phyloP scores from a whole-genome alignment of 2,329 filamentous ascomycete species.

The Xylaria hypoxylon region DNA sequence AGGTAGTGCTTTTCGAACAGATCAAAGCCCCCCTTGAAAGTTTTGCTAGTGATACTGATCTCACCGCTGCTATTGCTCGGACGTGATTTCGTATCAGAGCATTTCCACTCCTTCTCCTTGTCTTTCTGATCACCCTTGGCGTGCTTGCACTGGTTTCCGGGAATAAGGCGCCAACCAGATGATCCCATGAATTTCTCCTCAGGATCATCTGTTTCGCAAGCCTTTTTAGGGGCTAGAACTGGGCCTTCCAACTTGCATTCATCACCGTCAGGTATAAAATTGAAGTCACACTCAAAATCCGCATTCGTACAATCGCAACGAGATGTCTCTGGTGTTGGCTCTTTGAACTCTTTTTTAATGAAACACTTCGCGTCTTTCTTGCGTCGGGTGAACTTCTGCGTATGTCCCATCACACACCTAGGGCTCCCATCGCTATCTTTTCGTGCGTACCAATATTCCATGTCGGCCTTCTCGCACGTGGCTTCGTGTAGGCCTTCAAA shows the following conservation, averaged over 20 bases:
- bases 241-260: conserved; percentile 75
- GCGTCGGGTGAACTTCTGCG: conserved; percentile 84
- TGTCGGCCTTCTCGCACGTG: conserved; percentile 80
- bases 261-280: conserved; percentile 78
- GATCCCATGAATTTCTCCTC: conserved; percentile 83
- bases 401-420: conserved; percentile 95
- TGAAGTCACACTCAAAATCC: conserved; percentile 98
- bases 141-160: conserved; percentile 79
- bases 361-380: conserved; percentile 93
- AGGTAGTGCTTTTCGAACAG: conserved; percentile 76
- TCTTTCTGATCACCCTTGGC: conserved; percentile 73
- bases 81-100: conserved; percentile 69
- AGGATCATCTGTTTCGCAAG: conserved; percentile 73
- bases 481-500: conserved; percentile 84
- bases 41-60: conserved; percentile 69
- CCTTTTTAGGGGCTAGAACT: conserved; percentile 74
- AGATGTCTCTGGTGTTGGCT: conserved; percentile 76
- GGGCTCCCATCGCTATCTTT: conserved; percentile 82
- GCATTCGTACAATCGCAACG: conserved; percentile 82
- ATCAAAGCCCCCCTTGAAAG: conserved; percentile 70
- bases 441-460: conserved; percentile 90
- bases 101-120: conserved; percentile 78
- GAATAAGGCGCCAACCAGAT: conserved; percentile 92
- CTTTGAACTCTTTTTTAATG: conserved; percentile 85
- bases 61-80: conserved; percentile 71